Evolutionary conservation across 139 green algal species (phyloP).

Genomic region (Picochlorum costavermella): DNA sequence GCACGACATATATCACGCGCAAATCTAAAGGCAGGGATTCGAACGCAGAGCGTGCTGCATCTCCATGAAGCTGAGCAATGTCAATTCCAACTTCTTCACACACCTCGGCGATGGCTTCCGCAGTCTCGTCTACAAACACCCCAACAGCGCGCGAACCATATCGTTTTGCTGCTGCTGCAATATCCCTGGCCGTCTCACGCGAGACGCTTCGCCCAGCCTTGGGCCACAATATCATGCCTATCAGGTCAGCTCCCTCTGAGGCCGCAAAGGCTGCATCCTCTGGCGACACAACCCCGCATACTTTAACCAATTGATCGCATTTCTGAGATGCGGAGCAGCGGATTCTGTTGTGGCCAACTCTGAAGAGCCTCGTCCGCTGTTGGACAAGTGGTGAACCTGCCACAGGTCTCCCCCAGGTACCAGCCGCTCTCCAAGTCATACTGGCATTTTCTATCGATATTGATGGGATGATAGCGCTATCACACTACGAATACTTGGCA

Average conservation of each 20-base stretch:
- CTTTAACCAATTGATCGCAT: conserved; percentile 37
- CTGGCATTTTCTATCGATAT: too few relatives aligned
- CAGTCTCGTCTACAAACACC: conserved; percentile 81
- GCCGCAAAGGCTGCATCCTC: conserved; percentile 58
- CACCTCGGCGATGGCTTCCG: conserved; percentile 41
- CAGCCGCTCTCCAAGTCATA: too few relatives aligned
- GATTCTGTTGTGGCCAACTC: too few relatives aligned
- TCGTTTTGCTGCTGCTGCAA: conserved; percentile 40
- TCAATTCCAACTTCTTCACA: conserved; percentile 42
- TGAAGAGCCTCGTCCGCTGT: too few relatives aligned
- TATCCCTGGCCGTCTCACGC: conserved; percentile 36
- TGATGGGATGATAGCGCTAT: too few relatives aligned
- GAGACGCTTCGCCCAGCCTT: conserved; percentile 63
- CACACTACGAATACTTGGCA: too few relatives aligned
- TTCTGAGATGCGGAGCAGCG: neutral
- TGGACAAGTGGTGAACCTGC: too few relatives aligned
- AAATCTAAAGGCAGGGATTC: conserved; percentile 26
- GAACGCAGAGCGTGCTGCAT: conserved; percentile 34
- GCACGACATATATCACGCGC: conserved; percentile 65
- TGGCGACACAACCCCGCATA: conserved; percentile 66
- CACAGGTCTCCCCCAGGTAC: too few relatives aligned
- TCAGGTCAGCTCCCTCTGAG: conserved; percentile 30
- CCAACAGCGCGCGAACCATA: conserved; percentile 53
- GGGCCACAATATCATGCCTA: conserved; percentile 83
- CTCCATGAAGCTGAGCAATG: conserved; percentile 60